phyloP scores from a whole-genome alignment of 2,329 filamentous ascomycete genomes.

The Fusarium sp. region DNA sequence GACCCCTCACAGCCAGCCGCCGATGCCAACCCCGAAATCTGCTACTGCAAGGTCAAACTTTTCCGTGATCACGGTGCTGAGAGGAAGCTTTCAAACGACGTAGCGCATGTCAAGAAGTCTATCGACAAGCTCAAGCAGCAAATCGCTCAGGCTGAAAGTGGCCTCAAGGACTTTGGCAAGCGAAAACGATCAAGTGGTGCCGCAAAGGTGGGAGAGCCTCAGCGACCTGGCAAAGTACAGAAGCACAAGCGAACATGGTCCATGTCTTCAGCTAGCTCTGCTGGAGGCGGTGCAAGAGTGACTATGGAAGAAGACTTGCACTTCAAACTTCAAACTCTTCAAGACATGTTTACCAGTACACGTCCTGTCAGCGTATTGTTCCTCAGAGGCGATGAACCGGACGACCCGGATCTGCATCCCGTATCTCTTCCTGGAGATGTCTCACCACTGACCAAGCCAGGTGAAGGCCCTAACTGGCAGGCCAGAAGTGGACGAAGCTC shows the following conservation, averaged over 20 bases:
- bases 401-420: slow-evolving; percentile 83
- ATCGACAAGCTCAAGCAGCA: slow-evolving; percentile 97
- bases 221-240: slow-evolving; percentile 81
- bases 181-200: slow-evolving; percentile 67
- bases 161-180: slow-evolving; percentile 74
- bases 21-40: slow-evolving; percentile 73
- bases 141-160: slow-evolving; percentile 79
- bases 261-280: slow-evolving; percentile 81
- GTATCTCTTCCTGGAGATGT: slow-evolving; percentile 77
- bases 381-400: slow-evolving; percentile 78
- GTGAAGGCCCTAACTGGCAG: slow-evolving; percentile 63
- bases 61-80: slow-evolving; percentile 97
- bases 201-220: slow-evolving; percentile 59
- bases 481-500: slow-evolving; percentile 66
- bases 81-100: slow-evolving; percentile 92
- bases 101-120: slow-evolving; percentile 93
- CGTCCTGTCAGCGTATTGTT: slow-evolving; percentile 82
- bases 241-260: slow-evolving; percentile 98
- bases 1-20: slow-evolving; percentile 61
- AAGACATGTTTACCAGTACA: slow-evolving; percentile 91
- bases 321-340: slow-evolving; percentile 78
- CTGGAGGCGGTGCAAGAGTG: slow-evolving; percentile 58
- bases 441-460: slow-evolving; percentile 67
- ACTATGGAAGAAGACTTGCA: slow-evolving; percentile 80
- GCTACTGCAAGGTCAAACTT: slow-evolving; percentile 96